Percentiles rank a stretch among this genome's conserved stretches.
phyloP scores from a whole-genome alignment of 345 rosid species.

The Murraya paniculata region DNA sequence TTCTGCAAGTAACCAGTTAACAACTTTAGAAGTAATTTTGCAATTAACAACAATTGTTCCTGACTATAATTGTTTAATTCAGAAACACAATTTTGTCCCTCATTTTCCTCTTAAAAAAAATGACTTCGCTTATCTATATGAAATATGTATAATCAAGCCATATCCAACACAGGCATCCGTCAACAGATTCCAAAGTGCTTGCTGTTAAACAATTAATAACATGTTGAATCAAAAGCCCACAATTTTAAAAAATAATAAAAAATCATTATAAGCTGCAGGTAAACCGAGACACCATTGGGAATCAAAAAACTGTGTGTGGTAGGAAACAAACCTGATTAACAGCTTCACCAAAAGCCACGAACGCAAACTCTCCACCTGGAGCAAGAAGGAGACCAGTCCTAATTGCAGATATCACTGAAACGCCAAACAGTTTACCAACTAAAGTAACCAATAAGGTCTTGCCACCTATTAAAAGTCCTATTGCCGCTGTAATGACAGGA shows the following conservation, averaged over 20 bases:
- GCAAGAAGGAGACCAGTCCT: constrained; percentile 97
- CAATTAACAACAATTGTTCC: background rate
- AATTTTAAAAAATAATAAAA: background rate
- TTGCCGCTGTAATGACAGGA: constrained; percentile 69
- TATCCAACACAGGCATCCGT: background rate
- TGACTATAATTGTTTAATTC: constrained; percentile 1
- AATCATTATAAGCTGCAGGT: background rate
- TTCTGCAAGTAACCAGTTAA: background rate
- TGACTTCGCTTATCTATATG: background rate
- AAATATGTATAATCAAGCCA: background rate
- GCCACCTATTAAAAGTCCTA: constrained; percentile 85
- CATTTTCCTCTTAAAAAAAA: background rate
- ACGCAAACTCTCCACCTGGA: constrained; percentile 99
- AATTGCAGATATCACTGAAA: constrained; percentile 81
- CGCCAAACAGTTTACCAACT: constrained; percentile 80
- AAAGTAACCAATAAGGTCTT: constrained; percentile 73
- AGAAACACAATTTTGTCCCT: background rate
- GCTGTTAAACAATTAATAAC: constrained; percentile 1
- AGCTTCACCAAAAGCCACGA: constrained; percentile 99
- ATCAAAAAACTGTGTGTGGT: constrained; percentile 7
- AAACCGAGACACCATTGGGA: background rate
- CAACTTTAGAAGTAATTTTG: background rate
- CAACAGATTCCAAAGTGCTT: background rate
- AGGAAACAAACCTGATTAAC: constrained; percentile 75
- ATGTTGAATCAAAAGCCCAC: constrained; percentile 1